Evolutionary conservation across 108 stramenopile species (phyloP).

Genomic region (Pseudonitzschia delicatissima): DNA sequence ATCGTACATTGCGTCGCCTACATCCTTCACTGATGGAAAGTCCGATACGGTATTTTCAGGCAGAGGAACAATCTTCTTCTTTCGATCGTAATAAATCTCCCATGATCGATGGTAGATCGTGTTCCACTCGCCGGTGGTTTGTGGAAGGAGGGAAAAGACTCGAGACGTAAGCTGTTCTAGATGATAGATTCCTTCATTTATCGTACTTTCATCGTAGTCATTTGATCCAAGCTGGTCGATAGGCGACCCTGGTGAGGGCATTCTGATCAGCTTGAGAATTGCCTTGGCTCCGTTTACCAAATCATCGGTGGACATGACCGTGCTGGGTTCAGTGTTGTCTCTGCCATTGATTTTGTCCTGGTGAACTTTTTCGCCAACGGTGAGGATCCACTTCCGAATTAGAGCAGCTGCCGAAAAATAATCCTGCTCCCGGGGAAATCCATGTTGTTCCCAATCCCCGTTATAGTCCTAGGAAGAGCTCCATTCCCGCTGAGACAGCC

Average conservation of each 20-base stretch:
- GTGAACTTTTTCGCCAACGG: neutral
- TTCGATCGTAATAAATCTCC: neutral
- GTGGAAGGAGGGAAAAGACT: neutral
- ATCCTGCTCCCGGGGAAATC: neutral
- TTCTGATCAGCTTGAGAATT: neutral
- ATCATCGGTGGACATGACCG: neutral
- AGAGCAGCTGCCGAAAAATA: neutral
- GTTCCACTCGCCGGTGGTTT: neutral
- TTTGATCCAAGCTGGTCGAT: neutral
- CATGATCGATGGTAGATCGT: neutral
- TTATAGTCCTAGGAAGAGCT: constrained; percentile 71
- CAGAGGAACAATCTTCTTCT: neutral
- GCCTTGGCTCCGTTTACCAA: neutral
- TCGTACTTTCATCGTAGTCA: neutral
- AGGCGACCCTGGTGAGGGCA: neutral
- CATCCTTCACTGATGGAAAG: neutral
- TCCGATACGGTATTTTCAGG: neutral
- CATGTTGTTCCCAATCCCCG: neutral
- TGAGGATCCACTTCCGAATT: neutral
- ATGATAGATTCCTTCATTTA: neutral
- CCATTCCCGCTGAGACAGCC: constrained; percentile 53
- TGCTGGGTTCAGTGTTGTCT: neutral
- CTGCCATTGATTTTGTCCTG: neutral
- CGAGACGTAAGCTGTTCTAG: neutral
- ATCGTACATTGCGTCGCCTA: neutral